Base-by-base conservation (phyloP, 2,329 filamentous ascomycete genomes). In the Colletotrichum sp. region DNA sequence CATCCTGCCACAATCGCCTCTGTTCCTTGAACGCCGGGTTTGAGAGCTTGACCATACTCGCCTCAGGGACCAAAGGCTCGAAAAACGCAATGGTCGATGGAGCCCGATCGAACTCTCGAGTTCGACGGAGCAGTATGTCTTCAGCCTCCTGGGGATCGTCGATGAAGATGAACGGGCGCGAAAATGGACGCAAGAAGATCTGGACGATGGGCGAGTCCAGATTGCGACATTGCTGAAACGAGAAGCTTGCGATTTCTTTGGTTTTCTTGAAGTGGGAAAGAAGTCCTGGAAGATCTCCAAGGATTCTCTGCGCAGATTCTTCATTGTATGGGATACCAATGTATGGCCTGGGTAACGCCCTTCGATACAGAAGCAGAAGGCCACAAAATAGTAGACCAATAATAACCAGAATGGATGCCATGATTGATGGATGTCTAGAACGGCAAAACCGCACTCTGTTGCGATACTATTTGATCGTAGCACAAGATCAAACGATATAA, bases 221-320 rank as follows among this genome's bases (percentile, higher is more conserved):
- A n/a, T 30, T 28, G 7, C 28, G 57, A 21, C 52, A 62, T 62
- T 62, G 52, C 24, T 57, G 52, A 6, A 57, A 57, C 0, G 57
- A 62, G 26, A 62, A 62, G 28, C 57, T 30, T 62, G 26, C 57
- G 28, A 62, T 62, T 62, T 34, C 57, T 62, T 32, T 62, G 57
- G 57, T 32, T 18, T n/a, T 32, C 28, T 62, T 62, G 57, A 62
- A 34, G 15, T 57, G 52, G 8, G 52, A n/a, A 26, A 57, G 52
- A n/a, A 62, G 57, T 28, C 28, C 28, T 18, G 57, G 57, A 32
- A 62, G 24, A n/a, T 62, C 57, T 21, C 57, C 57, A 21, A 60
- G 57, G 9, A 60, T 28, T 18, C 28, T 60, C 2, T 32, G 4
- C 7, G 28, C 57, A 60, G 57, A 28, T 32, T 21, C 26, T n/a